Base-by-base conservation (phyloP, 768 basidiomycete species). In the Astraeus odoratus region DNA sequence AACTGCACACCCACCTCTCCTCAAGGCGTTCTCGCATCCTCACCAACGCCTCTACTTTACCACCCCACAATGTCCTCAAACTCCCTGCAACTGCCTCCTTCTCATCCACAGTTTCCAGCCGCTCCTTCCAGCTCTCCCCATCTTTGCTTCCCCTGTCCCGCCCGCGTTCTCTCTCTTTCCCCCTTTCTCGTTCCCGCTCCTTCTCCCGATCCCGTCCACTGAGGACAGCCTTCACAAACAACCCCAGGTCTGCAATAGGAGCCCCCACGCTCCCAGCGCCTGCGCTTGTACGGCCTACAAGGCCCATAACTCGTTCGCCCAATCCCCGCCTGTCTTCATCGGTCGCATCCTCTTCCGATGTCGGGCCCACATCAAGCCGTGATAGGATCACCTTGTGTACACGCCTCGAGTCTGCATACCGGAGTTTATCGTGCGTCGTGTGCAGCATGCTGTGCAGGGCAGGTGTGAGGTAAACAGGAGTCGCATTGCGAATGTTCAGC, bases 361-460 rank as follows among this genome's bases (percentile, higher is more conserved):
- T 57, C 43, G 45, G 51, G 43, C 25, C 20, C n/a, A 29, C 39
- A 40, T 79, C 83, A 18, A 85, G 58, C 53, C 77, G 82, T 47
- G 69, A 76, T 50, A 80, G 70, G 30, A 86, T 67, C 33, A 75
- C 79, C 13, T 79, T 74, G 38, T 81, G 76, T 13, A 83, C 78
- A 44, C 76, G 78, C 43, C 81, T 77, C 9, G 74, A 68, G 47
- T 82, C 80, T 18, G 71, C 64, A 42, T 65, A 59, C 39, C 64
- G 55, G 25, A 59, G 33, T 23, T 51, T 63, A 34, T 63, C 61
- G 3, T 65, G 64, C n/a, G 61, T 53, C 9, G 51, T 55, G 20
- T 52, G 51, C 33, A 61, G 48, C 8, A 50, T 51, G 40, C 36
- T 51, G 44, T 61, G 52, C 34, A 57, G 30, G 42, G 44, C 42